Base-by-base conservation (phyloP, 192 early-diverging fungal genomes). In the Linnemannia elongata region DNA sequence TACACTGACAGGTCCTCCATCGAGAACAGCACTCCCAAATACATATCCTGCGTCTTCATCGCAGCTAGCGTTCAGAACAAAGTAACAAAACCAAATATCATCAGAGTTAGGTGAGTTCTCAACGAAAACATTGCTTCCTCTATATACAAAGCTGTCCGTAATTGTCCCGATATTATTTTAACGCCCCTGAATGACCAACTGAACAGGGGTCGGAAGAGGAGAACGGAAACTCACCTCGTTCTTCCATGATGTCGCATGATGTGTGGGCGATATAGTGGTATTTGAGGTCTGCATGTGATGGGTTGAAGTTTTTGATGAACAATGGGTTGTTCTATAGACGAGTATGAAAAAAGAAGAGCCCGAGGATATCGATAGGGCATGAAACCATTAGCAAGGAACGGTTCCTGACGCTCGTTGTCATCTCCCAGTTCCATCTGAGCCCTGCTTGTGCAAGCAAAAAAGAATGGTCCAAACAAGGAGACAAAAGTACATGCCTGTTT, bases 261-360 rank as follows among this genome's bases (percentile, higher is more conserved):
- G 97, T 97, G 79, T 97, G 96, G n/a, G 95, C 96, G 84, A 97
- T 87, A 81, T 96, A 97, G 90, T 97, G 96, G 88, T 95, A 97
- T 81, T 97, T 96, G 33, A 97, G 92, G 81, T 97, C 94, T 9
- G 94, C 92, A 76, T 96, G 94, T 68, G 91, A 83, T 24, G 89
- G 85, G 82, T 93, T 95, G 88, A 96, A 96, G 81, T 93, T 96
- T 77, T 94, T 93, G 81, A 98, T 92, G 82, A 93, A 96, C 35
- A 99, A 82, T 6, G 97, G 97, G 88, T 96, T 97, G 88, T 97
- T 97, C 93, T 96, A 77, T 35, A 38, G 27, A 12, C 12, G 27
- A 7, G 24, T 4, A 66, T 0, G 13, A 42, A n/a, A 71, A 27
- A 42, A 71, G 0, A 22, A 42, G 49, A 6, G 20, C 3, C 49